A percentile compares a stretch with the other conserved stretches of the same genome.
Conservation (phyloP, 2,329 filamentous ascomycete species). For the Colletotrichum australisinense region DNA sequence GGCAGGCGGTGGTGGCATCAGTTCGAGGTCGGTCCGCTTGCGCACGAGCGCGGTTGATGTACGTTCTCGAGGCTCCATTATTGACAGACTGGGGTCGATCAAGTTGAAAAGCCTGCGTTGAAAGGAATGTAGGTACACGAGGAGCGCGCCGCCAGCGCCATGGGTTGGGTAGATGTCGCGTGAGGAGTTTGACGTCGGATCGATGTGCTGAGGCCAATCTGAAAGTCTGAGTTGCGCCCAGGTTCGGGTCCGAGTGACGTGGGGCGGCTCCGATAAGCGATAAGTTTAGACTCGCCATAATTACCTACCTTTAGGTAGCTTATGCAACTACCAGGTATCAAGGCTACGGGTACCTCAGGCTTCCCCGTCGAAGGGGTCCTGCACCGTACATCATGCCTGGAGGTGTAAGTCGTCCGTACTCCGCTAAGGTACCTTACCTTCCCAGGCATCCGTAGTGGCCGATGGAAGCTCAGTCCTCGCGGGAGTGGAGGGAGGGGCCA, state of each 20-base stretch:
- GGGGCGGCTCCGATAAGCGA: conserved; percentile 9
- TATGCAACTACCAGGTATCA: conserved; percentile 4
- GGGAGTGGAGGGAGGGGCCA: conserved; percentile 9
- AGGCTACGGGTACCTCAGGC: not conserved
- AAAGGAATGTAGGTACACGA: not conserved
- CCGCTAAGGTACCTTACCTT: not conserved
- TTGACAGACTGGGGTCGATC: not conserved
- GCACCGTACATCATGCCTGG: not conserved
- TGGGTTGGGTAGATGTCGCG: not conserved
- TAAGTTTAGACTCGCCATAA: not conserved
- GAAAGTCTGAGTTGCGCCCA: not conserved
- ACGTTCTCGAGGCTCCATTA: conserved; percentile 50
- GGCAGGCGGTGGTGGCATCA: conserved; percentile 90
- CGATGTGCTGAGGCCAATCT: conserved; percentile 3
- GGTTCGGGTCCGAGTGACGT: conserved; percentile 3
- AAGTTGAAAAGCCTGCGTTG: not conserved
- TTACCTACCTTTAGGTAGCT: too few species aligned
- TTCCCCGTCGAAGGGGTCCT: not conserved
- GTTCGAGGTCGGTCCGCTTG: conserved; percentile 74
- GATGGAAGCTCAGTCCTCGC: not conserved
- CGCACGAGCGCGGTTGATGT: conserved; percentile 71
- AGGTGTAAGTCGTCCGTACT: not conserved
- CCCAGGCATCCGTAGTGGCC: not conserved
- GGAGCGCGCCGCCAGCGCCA: not conserved
- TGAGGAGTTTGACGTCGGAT: not conserved